These are phyloP conservation scores for Psilocybe tampanensis DNA, from an alignment of 768 basidiomycete species.

Conservation along the genomic window DNA sequence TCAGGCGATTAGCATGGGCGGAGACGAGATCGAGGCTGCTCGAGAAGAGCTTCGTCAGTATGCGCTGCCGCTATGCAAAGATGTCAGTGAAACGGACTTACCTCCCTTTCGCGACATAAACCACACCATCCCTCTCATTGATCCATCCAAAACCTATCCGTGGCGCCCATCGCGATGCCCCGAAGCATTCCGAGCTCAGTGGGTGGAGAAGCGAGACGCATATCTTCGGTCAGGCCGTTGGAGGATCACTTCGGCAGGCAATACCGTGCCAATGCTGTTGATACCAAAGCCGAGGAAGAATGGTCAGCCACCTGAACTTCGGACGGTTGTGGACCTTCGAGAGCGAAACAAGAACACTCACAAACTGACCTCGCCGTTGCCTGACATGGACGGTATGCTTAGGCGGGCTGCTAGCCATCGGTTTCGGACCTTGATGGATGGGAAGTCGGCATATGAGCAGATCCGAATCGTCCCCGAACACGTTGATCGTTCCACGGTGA, in stretches of 20 bases:
- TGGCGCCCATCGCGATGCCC: constrained; percentile 41
- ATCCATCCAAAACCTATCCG: constrained; percentile 28
- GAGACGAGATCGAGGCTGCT: constrained; percentile 16
- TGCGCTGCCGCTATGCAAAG: constrained; percentile 17
- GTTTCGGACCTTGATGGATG: constrained; percentile 37
- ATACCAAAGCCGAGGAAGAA: constrained; percentile 31
- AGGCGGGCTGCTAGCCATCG: constrained; percentile 27
- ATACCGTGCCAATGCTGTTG: constrained; percentile 36
- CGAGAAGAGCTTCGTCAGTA: constrained; percentile 24
- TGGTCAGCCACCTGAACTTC: constrained; percentile 15
- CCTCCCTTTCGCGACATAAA: constrained; percentile 43
- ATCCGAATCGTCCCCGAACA: constrained; percentile 29
- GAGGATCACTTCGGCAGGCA: constrained; percentile 32
- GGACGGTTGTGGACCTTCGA: constrained; percentile 37
- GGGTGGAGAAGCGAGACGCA: constrained; percentile 29
- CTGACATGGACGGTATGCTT: constrained; percentile 41
- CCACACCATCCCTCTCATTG: constrained; percentile 43
- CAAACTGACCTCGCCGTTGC: constrained; percentile 38
- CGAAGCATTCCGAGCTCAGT: constrained; percentile 33
- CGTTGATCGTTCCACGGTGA: constrained; percentile 26
- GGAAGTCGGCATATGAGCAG: constrained; percentile 45
- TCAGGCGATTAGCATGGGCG: constrained; percentile 6
- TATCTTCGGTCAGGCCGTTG: constrained; percentile 31
- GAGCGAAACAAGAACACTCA: constrained; percentile 40
- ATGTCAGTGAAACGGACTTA: constrained; percentile 28